phyloP scores from a whole-genome alignment of 768 basidiomycete genomes.

The Rhodotorula diobovata region DNA sequence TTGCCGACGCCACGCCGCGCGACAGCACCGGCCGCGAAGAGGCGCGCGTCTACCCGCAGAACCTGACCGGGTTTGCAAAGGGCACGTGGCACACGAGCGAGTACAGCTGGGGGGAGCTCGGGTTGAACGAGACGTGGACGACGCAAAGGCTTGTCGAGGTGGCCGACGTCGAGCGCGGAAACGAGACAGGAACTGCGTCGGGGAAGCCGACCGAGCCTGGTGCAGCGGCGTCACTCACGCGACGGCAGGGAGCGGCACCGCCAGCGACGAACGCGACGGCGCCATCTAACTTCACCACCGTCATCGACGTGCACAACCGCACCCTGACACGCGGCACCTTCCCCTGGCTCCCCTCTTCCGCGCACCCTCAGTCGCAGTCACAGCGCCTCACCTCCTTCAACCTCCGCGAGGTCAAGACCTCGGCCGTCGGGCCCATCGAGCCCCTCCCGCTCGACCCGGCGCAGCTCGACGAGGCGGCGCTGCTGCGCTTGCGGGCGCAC shows the following conservation, averaged over 20 bases:
- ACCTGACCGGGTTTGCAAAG: slow-evolving; percentile 32
- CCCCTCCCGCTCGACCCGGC: not conserved
- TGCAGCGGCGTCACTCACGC: not conserved
- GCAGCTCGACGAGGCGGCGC: slow-evolving; percentile 16
- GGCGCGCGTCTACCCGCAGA: slow-evolving; percentile 15
- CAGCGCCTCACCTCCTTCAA: slow-evolving; percentile 9
- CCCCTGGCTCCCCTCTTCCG: slow-evolving; percentile 7
- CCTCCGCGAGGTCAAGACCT: slow-evolving; percentile 22
- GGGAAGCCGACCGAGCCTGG: not conserved
- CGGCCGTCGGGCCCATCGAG: slow-evolving; percentile 17
- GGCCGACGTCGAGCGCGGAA: not conserved
- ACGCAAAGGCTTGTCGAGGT: not conserved
- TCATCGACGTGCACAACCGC: slow-evolving; percentile 23
- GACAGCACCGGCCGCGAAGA: not conserved
- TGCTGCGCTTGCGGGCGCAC: slow-evolving; percentile 3
- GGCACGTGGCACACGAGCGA: slow-evolving; percentile 5
- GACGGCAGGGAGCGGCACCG: not conserved
- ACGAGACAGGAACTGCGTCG: not conserved
- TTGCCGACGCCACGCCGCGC: not conserved
- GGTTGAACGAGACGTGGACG: slow-evolving; percentile 30
- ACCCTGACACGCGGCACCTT: slow-evolving; percentile 25
- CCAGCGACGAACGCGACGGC: not conserved
- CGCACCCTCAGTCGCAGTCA: no score
- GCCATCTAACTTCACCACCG: slow-evolving; percentile 5
- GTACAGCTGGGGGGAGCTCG: slow-evolving; percentile 13